A percentile compares a stretch with the other conserved stretches of the same genome.
Evolutionary conservation across 2,329 filamentous ascomycete species (phyloP).

Genomic region (Furcasterigmium sp.): DNA sequence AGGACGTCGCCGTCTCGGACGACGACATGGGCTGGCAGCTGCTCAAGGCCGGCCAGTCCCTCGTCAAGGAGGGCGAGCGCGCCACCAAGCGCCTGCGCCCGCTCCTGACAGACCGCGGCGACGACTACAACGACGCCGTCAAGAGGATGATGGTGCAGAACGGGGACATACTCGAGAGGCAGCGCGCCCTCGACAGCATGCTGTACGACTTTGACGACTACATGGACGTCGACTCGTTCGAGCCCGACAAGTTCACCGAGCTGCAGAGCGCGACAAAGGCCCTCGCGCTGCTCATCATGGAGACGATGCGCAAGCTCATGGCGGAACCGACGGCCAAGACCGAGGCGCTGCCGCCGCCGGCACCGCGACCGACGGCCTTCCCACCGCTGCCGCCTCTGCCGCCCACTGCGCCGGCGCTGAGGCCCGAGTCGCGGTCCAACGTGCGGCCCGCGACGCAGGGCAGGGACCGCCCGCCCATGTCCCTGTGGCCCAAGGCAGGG

Average conservation of each 20-base stretch:
- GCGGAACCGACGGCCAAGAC: neutral
- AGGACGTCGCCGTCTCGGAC: constrained; percentile 16
- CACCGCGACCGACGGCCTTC: constrained; percentile 4
- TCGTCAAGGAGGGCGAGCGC: constrained; percentile 31
- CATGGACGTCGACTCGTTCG: constrained; percentile 42
- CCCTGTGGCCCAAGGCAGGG: neutral
- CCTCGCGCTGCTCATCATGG: constrained; percentile 30
- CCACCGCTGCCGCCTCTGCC: constrained; percentile 9
- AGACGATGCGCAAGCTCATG: constrained; percentile 14
- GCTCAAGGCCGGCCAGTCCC: constrained; percentile 23
- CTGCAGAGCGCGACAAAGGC: constrained; percentile 36
- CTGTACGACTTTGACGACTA: constrained; percentile 51
- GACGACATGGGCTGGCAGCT: constrained; percentile 19
- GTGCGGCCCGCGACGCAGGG: neutral
- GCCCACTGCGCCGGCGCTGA: neutral
- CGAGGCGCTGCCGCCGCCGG: constrained; percentile 2
- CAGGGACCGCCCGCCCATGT: neutral
- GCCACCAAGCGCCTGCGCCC: constrained; percentile 29
- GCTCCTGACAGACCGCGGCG: constrained; percentile 28
- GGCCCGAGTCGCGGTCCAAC: neutral
- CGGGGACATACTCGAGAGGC: constrained; percentile 6
- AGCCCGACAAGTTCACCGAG: constrained; percentile 41
- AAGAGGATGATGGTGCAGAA: constrained; percentile 27
- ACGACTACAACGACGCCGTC: constrained; percentile 29
- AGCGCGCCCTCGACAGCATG: constrained; percentile 27